These are phyloP conservation scores for Hygrophila difformis DNA, from an alignment of 257 asterid genomes.

Conservation along the genomic window DNA sequence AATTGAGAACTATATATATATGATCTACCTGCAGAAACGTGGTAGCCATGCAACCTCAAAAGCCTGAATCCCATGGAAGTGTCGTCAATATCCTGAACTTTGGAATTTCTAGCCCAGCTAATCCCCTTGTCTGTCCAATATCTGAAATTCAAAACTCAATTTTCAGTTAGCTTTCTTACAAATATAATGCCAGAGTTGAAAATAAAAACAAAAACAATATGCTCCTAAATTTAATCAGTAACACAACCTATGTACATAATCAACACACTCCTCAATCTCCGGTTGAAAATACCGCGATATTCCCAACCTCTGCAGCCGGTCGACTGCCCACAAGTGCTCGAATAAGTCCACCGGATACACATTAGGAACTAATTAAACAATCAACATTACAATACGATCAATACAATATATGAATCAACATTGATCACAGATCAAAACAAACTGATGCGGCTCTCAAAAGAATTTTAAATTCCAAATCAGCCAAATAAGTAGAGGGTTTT, in stretches of 20 bases:
- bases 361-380: constrained; percentile 70
- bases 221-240: neutral
- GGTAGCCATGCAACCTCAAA: constrained; percentile 70
- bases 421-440: too few species aligned
- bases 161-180: too few species aligned
- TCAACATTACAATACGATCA: constrained; percentile 36
- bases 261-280: constrained; percentile 56
- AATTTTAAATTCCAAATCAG: too few species aligned
- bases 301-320: constrained; percentile 68
- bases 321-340: constrained; percentile 81
- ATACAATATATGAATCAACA: neutral
- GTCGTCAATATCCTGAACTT: too few species aligned
- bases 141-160: constrained; percentile 25
- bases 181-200: too few species aligned
- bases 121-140: constrained; percentile 76
- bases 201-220: too few species aligned
- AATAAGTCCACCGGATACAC: constrained; percentile 97
- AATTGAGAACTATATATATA: too few species aligned
- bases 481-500: too few species aligned
- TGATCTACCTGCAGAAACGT: constrained; percentile 56
- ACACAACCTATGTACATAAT: constrained; percentile 51
- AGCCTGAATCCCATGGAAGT: constrained; percentile 91
- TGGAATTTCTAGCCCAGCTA: constrained; percentile 83
- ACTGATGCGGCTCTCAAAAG: too few species aligned
- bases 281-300: constrained; percentile 51